These are phyloP conservation scores for Entomortierella parvispora DNA, from an alignment of 192 early-diverging fungal species.

Conservation along the genomic window DNA sequence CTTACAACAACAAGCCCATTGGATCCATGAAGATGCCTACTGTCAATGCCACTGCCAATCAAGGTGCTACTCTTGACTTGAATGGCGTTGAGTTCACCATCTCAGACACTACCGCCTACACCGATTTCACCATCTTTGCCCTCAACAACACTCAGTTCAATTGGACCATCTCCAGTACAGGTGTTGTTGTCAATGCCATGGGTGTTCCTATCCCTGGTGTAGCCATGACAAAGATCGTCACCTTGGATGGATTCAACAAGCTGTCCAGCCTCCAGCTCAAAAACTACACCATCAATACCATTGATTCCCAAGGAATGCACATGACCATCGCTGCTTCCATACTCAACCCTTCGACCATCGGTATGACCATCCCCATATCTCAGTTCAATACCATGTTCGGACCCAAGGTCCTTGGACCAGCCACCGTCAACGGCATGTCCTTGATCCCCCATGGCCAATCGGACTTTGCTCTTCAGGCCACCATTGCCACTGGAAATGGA, in stretches of 20 bases:
- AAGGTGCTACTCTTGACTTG: constrained; percentile 54
- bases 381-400: constrained; percentile 33
- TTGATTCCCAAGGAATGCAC: constrained; percentile 21
- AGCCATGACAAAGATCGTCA: constrained; percentile 54
- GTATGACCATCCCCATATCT: constrained; percentile 33
- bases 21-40: constrained; percentile 52
- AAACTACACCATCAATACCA: constrained; percentile 24
- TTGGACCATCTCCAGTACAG: constrained; percentile 53
- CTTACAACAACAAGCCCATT: constrained; percentile 44
- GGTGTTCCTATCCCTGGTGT: constrained; percentile 54
- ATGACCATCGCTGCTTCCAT: constrained; percentile 32
- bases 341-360: constrained; percentile 43
- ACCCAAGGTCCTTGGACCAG: constrained; percentile 21
- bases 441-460: constrained; percentile 26
- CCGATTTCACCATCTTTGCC: constrained; percentile 54
- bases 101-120: constrained; percentile 42
- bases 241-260: constrained; percentile 55
- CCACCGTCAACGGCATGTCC: constrained; percentile 10
- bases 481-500: constrained; percentile 1
- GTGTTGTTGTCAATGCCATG: constrained; percentile 56
- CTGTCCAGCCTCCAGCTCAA: constrained; percentile 13
- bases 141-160: constrained; percentile 54
- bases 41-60: constrained; percentile 38
- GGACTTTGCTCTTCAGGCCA: constrained; percentile 21
- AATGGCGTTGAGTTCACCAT: constrained; percentile 42